A percentile compares a stretch with the other conserved stretches of the same genome.
These are phyloP conservation scores for Penicillium brasilianum DNA, from an alignment of 2,329 filamentous ascomycete species.

Conservation along the genomic window DNA sequence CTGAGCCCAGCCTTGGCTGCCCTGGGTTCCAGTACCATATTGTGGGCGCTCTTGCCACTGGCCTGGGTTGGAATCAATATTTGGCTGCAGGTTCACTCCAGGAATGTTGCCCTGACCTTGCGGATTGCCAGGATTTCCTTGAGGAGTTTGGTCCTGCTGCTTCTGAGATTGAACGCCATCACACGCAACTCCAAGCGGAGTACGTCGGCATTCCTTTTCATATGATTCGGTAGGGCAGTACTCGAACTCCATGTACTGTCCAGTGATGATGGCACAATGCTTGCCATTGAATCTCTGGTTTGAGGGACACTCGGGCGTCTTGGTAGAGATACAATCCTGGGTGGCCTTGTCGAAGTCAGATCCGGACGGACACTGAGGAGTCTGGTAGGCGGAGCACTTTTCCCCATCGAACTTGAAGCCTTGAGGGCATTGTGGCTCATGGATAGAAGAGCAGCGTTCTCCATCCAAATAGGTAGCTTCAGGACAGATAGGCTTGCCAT, in stretches of 20 bases:
- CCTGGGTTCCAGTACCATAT: not conserved
- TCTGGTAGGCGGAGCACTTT: not conserved
- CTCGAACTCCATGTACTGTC: not conserved
- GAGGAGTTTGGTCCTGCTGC: not conserved
- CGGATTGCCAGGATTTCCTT: no score
- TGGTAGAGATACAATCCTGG: not conserved
- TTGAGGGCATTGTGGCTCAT: not conserved
- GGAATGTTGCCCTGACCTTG: no score
- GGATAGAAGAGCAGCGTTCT: not conserved
- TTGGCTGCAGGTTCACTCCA: no score
- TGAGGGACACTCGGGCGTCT: not conserved
- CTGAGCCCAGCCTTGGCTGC: not conserved
- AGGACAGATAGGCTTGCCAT: not conserved
- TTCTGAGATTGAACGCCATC: not conserved
- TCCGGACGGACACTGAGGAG: not conserved
- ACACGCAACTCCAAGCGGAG: not conserved
- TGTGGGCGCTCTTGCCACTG: not conserved
- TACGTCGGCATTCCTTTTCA: not conserved
- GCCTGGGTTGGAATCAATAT: not conserved
- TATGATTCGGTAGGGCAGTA: not conserved
- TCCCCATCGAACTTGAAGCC: constrained; percentile 3
- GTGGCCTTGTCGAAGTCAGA: not conserved
- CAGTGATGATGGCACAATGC: not conserved
- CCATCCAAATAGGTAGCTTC: not conserved
- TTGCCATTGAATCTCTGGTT: constrained; percentile 3